Base-by-base conservation (phyloP, 352 stramenopile species). In the Saprolegnia diclina region DNA sequence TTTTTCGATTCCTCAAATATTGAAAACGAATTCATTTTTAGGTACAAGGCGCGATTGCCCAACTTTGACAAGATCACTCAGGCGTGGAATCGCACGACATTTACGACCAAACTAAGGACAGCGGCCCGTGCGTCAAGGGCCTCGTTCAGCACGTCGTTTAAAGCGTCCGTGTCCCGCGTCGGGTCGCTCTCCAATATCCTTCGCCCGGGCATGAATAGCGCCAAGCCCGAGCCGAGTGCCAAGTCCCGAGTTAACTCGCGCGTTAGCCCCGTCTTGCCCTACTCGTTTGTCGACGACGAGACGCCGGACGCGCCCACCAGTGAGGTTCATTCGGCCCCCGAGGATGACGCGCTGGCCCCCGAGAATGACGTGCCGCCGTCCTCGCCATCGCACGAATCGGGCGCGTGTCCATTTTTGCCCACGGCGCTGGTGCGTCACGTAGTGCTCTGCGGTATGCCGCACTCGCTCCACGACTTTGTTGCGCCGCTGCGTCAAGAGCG, bases 361-460 rank as follows among this genome's bases (percentile, higher is more conserved):
- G 24, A 3, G 11, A 59, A 40, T 9, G 52, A 59, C 16, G 35
- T 9, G 7, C 24, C n/a, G 35, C 11, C 52, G 11, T 21, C 24
- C 7, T 57, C 14, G 22, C 22, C 7, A 9, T 19, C 52, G 11
- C 35, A 54, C 35, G 35, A 59, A 9, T 19, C 24, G 52, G 22
- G 26, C 63, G 38, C 52, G 62, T 61, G 7, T 48, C 5, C 32
- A 11, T 29, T 26, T 29, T 19, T 71, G 0, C 82, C 84, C 13
- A 18, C 32, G n/a, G 45, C 76, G 32, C 54, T 89, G 0, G 56
- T 18, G 22, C 74, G 76, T 5, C 82, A 90, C 67, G 88, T 79
- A n/a, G 82, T 92, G 0, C 67, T 90, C 0, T 92, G 84, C n/a
- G 82, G 84, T 9, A 86, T 76, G 0, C 82, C 82, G 6, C 88